These are phyloP conservation scores for Chalciporus chontae DNA, from an alignment of 768 basidiomycete genomes.

Conservation along the genomic window DNA sequence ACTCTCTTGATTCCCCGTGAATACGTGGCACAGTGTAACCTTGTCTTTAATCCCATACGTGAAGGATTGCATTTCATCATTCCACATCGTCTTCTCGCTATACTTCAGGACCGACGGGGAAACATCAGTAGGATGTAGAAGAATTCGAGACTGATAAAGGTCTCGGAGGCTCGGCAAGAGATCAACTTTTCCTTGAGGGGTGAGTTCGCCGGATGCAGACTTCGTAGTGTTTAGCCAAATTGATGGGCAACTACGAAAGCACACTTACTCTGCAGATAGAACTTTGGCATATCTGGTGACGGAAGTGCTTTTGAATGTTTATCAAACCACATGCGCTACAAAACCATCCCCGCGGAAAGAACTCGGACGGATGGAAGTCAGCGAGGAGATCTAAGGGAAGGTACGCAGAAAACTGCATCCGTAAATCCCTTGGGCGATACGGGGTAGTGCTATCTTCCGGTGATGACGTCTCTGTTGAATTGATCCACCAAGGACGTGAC, in stretches of 20 bases:
- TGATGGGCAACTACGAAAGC: not conserved
- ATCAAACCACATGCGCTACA: conserved; percentile 47
- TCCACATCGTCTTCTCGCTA: conserved; percentile 19
- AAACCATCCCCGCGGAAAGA: conserved; percentile 46
- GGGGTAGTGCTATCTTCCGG: conserved; percentile 13
- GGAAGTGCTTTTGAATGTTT: conserved; percentile 43
- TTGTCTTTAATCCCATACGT: conserved; percentile 18
- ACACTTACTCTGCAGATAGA: conserved; percentile 37
- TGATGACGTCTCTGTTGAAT: conserved; percentile 5
- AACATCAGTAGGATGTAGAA: conserved; percentile 16
- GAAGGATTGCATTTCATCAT: conserved; percentile 30
- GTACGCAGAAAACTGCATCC: conserved; percentile 25
- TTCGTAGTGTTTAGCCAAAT: conserved; percentile 14
- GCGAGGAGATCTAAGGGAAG: conserved; percentile 31
- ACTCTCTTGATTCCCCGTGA: conserved; percentile 42
- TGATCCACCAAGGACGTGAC: conserved; percentile 23
- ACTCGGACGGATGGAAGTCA: conserved; percentile 28
- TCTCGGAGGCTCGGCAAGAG: conserved; percentile 23
- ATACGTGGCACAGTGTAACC: conserved; percentile 40
- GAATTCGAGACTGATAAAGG: conserved; percentile 6
- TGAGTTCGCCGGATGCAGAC: conserved; percentile 2
- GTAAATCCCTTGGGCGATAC: conserved; percentile 20
- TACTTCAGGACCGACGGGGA: conserved; percentile 17
- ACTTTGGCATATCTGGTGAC: conserved; percentile 46
- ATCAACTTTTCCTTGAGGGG: conserved; percentile 16